Percentiles rank a stretch among this genome's conserved stretches.
phyloP scores from a whole-genome alignment of 1,284 basidiomycete species.

The Ustilago cynodontis region DNA sequence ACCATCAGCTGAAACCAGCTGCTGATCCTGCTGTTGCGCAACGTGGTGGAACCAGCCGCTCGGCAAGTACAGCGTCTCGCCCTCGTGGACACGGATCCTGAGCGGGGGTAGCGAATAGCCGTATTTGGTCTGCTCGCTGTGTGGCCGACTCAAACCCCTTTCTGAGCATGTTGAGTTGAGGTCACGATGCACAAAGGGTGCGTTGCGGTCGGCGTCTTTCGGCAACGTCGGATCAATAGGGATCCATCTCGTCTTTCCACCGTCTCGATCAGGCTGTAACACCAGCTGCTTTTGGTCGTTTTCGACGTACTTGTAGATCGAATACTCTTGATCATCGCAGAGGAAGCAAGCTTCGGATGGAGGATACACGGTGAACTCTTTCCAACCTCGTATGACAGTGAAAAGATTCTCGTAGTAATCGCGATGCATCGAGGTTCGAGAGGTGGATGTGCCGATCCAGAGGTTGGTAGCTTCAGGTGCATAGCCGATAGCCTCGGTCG shows the following conservation, averaged over 20 bases:
- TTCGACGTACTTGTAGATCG: constrained; percentile 22
- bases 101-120: constrained; percentile 54
- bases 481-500: constrained; percentile 52
- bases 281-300: constrained; percentile 6
- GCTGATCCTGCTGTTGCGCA: constrained; percentile 54
- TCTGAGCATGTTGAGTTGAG: constrained; percentile 13
- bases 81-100: constrained; percentile 56
- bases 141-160: background rate
- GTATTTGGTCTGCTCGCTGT: constrained; percentile 34
- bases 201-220: constrained; percentile 42
- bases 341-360: constrained; percentile 57
- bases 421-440: constrained; percentile 49
- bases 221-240: constrained; percentile 56
- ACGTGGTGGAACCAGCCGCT: constrained; percentile 66
- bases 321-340: constrained; percentile 50
- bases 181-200: constrained; percentile 39
- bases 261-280: constrained; percentile 17
- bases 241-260: constrained; percentile 59
- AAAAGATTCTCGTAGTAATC: constrained; percentile 68
- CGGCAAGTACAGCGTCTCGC: constrained; percentile 62
- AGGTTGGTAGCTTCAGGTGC: constrained; percentile 62
- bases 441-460: constrained; percentile 60
- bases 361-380: constrained; percentile 63
- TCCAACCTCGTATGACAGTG: constrained; percentile 55
- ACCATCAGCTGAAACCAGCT: constrained; percentile 11